Percentiles rank a stretch among this genome's conserved stretches.
phyloP scores from a whole-genome alignment of 805 yeast genomes.

The Nakazawaea anatomiae region DNA sequence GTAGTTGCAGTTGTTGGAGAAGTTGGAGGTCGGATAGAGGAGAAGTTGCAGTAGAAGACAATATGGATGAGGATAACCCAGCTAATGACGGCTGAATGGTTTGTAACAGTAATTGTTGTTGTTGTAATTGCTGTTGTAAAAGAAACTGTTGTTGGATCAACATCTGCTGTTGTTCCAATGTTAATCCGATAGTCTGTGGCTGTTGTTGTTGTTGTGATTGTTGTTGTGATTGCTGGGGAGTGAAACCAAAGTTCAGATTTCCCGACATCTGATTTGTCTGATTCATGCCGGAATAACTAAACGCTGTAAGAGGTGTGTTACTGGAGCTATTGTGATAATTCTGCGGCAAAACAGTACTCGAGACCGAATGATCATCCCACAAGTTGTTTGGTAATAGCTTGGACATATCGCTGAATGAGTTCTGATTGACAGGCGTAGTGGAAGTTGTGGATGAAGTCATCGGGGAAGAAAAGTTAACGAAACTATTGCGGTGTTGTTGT shows the following conservation, averaged over 20 bases:
- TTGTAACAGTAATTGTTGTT: slow-evolving; percentile 9
- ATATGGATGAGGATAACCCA: background rate
- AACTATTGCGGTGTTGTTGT: background rate
- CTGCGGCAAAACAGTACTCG: background rate
- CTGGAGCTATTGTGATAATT: background rate
- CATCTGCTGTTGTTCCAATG: slow-evolving; percentile 11
- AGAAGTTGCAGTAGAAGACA: background rate
- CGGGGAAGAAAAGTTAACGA: background rate
- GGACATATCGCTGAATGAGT: slow-evolving; percentile 4
- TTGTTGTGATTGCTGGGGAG: background rate
- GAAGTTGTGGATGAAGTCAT: background rate
- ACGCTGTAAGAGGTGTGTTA: slow-evolving; percentile 4
- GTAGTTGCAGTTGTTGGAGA: background rate
- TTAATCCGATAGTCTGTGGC: slow-evolving; percentile 3
- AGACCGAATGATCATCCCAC: slow-evolving; percentile 3
- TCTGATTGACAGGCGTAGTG: slow-evolving; percentile 2
- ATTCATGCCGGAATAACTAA: background rate
- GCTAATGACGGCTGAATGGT: slow-evolving; percentile 1
- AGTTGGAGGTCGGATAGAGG: background rate
- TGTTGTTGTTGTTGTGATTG: slow-evolving; percentile 1
- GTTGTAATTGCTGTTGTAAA: slow-evolving; percentile 11
- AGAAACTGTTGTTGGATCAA: slow-evolving; percentile 10
- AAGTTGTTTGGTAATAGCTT: slow-evolving; percentile 9
- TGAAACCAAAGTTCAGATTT: background rate
- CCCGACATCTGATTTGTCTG: background rate